Percentiles rank a stretch among this genome's conserved stretches.
phyloP scores from a whole-genome alignment of 208 protist genomes.

The Wallacemonas sp. region DNA sequence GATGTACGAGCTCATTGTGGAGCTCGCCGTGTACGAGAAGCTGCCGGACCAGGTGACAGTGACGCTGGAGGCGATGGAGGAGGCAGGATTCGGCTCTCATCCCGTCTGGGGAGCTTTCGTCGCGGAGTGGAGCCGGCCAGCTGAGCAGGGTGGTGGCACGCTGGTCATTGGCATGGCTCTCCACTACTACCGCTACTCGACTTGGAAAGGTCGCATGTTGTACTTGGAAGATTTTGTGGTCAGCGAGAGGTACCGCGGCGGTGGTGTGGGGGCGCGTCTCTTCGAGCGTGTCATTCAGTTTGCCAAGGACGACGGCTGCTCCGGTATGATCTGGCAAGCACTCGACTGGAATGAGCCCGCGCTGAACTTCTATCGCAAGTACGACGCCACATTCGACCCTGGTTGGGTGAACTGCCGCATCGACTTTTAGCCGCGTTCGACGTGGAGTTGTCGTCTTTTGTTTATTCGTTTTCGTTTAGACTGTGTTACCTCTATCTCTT shows the following conservation, averaged over 20 bases:
- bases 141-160: constrained; percentile 7
- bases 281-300: constrained; percentile 43
- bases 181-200: constrained; percentile 58
- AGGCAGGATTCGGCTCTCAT: constrained; percentile 32
- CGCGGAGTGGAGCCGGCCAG: constrained; percentile 24
- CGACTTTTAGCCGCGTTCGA: constrained; percentile 20
- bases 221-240: constrained; percentile 65
- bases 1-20: constrained; percentile 43
- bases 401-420: constrained; percentile 57
- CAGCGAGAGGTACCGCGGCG: constrained; percentile 29
- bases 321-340: constrained; percentile 59
- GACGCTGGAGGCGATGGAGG: constrained; percentile 35
- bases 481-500: background rate
- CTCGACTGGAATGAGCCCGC: constrained; percentile 55
- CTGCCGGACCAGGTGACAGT: constrained; percentile 31
- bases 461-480: background rate
- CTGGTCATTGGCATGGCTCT: constrained; percentile 49
- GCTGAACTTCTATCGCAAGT: constrained; percentile 49
- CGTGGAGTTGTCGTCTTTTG: background rate
- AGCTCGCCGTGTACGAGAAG: constrained; percentile 47
- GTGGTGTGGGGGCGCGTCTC: constrained; percentile 31
- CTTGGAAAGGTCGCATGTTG: constrained; percentile 50
- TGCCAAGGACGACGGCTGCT: constrained; percentile 42
- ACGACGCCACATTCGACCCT: constrained; percentile 39
- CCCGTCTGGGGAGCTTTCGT: constrained; percentile 46